Percentiles rank a stretch among this genome's conserved stretches.
phyloP scores from a whole-genome alignment of 2,329 filamentous ascomycete species.

The Trichophaea hybrida region DNA sequence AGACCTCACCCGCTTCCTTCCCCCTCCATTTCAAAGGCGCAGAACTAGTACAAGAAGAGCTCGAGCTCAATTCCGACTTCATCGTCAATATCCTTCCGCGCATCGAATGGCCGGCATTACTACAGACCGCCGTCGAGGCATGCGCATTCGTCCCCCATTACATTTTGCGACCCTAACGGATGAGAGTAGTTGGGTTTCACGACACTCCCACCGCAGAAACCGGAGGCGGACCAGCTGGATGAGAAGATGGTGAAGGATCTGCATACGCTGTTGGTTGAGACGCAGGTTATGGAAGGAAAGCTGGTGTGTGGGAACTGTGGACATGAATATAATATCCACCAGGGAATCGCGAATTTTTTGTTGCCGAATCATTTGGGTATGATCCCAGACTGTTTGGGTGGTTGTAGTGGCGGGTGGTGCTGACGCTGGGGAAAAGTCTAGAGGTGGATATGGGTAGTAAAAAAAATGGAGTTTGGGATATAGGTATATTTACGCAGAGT shows the following conservation, averaged over 20 bases:
- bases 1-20: slow-evolving; percentile 62
- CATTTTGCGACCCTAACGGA: neutral
- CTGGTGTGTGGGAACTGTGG: slow-evolving; percentile 82
- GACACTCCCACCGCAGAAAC: slow-evolving; percentile 28
- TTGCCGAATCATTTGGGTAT: slow-evolving; percentile 70
- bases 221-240: slow-evolving; percentile 18
- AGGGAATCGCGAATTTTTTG: slow-evolving; percentile 93
- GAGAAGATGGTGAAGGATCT: slow-evolving; percentile 14
- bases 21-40: slow-evolving; percentile 86
- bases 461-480: no score
- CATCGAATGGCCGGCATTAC: slow-evolving; percentile 74
- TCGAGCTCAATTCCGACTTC: slow-evolving; percentile 67
- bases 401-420: neutral
- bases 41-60: slow-evolving; percentile 70
- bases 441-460: no score
- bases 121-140: slow-evolving; percentile 62
- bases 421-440: neutral
- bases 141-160: neutral
- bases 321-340: slow-evolving; percentile 86
- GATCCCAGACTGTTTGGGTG: neutral
- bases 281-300: slow-evolving; percentile 74
- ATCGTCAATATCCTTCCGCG: slow-evolving; percentile 73
- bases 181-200: slow-evolving; percentile 21
- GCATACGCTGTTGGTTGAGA: slow-evolving; percentile 32
- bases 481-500: no score